Conservation (phyloP, 352 stramenopile genomes). For the Globisporangium sylvaticum region DNA sequence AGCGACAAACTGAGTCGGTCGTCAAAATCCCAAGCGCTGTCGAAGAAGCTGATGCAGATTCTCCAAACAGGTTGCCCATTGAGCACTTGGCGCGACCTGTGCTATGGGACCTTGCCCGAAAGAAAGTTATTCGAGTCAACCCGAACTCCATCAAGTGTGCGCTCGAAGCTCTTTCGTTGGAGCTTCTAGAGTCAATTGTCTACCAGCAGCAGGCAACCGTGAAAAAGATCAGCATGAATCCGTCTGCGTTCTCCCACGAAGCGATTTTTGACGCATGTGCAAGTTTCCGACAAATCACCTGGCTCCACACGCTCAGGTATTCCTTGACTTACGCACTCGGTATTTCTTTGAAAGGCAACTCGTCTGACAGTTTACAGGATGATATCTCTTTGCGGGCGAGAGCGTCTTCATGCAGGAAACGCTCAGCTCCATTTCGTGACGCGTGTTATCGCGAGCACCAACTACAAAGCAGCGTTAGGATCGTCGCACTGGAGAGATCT, state of each 20-base stretch:
- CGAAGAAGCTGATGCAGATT: not conserved
- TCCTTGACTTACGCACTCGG: not conserved
- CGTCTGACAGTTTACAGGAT: constrained; percentile 16
- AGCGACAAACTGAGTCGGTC: not conserved
- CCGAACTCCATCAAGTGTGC: constrained; percentile 21
- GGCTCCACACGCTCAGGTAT: constrained; percentile 65
- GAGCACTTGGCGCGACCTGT: constrained; percentile 34
- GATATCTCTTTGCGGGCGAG: constrained; percentile 10
- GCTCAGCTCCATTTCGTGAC: constrained; percentile 18
- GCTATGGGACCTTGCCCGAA: constrained; percentile 42
- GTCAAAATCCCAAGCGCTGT: not conserved
- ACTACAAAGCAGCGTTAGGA: constrained; percentile 40
- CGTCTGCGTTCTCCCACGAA: constrained; percentile 32
- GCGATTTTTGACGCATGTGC: constrained; percentile 50
- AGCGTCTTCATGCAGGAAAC: constrained; percentile 7
- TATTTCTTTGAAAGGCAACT: not conserved
- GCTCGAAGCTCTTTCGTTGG: constrained; percentile 30
- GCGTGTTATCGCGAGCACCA: constrained; percentile 26
- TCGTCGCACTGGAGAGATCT: constrained; percentile 39
- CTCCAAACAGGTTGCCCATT: constrained; percentile 18
- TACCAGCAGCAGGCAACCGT: constrained; percentile 37
- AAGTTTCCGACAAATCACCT: constrained; percentile 55
- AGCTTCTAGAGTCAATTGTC: constrained; percentile 43
- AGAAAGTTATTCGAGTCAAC: constrained; percentile 37
- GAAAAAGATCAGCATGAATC: constrained; percentile 44